Evolutionary conservation across 2,329 filamentous ascomycete genomes (phyloP), one percentile per base, ranked within the genome.

Genomic region (Colletotrichum musicola): DNA sequence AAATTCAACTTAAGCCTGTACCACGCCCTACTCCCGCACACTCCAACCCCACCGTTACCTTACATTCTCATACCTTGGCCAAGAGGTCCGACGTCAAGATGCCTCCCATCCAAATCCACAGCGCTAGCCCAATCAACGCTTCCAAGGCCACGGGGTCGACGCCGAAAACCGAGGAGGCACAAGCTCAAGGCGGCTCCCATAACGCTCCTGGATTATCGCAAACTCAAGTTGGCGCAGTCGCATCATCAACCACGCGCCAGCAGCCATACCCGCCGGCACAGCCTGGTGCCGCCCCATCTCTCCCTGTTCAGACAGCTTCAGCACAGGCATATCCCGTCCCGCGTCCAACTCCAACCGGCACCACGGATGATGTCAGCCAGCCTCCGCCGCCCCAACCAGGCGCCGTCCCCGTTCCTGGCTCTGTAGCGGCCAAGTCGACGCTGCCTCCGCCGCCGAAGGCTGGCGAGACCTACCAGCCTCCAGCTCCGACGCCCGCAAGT

Each of bases 31-130:
- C 40, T 40, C 53, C 40, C 49, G 18, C 46, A 6, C 27, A 30
- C 40, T 27, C 13, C 60, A 58, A 27, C 56, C 55, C 55, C 54
- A 16, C 61, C 60, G 18, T 49, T n/a, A 10, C 18, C 22, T 51
- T 55, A 27, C 62, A 44, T 61, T 61, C 66, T 66, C 66, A 40
- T 56, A 61, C 25, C 42, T 50, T 53, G 44, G 44, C 50, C 44
- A 55, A 60, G 27, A 66, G 35, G 35, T 44, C 46, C 30, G 55
- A 56, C 50, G 51, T 35, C 35, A 69, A 50, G 12, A 90, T 90
- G 88, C 83, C 88, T 56, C 84, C 88, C n/a, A 85, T 91, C 70
- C 86, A 85, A 55, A 84, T 90, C 49, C 88, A 89, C 77, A 85
- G 83, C 42, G 77, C 85, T 62, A 89, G 86, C 75, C 88, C 89